A percentile compares a stretch with the other conserved stretches of the same genome.
Conservation (phyloP, 441 rosid species). For the Adansonia gregorii region DNA sequence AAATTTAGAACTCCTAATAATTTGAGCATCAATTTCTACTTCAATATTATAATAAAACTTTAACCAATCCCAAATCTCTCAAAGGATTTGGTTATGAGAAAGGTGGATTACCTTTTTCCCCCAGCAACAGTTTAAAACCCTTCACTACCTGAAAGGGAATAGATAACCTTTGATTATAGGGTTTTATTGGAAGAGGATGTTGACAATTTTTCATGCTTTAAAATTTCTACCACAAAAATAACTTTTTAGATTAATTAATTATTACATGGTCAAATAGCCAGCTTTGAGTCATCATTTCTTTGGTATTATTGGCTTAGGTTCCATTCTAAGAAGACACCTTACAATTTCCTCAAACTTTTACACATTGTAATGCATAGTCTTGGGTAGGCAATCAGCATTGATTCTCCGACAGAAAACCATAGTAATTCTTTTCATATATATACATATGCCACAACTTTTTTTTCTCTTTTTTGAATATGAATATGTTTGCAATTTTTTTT, state of each 20-base stretch:
- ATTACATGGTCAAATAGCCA: conserved; percentile 21
- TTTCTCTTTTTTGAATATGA: background rate
- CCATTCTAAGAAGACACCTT: background rate
- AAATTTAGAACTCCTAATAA: background rate
- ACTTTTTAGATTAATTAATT: conserved; percentile 25
- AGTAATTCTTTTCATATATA: background rate
- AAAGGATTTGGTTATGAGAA: conserved; percentile 31
- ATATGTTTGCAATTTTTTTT: background rate
- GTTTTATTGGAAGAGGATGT: conserved; percentile 28
- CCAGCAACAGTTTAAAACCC: conserved; percentile 11
- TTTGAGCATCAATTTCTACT: conserved; percentile 23
- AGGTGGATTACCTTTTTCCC: conserved; percentile 28
- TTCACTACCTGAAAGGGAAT: conserved; percentile 25
- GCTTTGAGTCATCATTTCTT: conserved; percentile 29
- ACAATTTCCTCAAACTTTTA: background rate
- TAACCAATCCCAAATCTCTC: conserved; percentile 38
- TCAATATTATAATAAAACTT: background rate
- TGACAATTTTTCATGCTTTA: conserved; percentile 24
- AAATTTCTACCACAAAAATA: background rate
- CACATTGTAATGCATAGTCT: background rate
- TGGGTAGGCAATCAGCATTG: conserved; percentile 20
- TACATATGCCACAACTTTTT: background rate
- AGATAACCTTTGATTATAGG: conserved; percentile 23
- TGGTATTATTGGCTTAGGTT: conserved; percentile 31
- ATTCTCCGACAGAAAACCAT: background rate